Conservation (phyloP, 2,329 filamentous ascomycete genomes). For the Alternaria burnsii region DNA sequence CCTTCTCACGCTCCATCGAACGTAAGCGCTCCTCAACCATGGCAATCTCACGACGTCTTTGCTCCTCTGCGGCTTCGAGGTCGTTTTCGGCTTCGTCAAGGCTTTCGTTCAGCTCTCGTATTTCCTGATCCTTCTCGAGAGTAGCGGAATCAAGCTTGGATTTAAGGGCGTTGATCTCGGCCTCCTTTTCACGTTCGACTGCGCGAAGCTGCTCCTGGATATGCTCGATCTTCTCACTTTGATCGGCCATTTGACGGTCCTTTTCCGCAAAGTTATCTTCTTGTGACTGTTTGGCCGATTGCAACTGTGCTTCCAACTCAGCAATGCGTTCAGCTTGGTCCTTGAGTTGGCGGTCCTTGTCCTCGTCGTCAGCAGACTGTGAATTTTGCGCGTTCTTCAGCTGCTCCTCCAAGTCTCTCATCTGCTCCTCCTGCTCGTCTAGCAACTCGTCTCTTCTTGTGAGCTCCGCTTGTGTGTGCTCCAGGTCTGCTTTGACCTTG, state of each 20-base stretch:
- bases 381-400: constrained; percentile 42
- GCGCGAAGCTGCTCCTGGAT: constrained; percentile 42
- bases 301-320: constrained; percentile 39
- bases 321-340: constrained; percentile 43
- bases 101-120: constrained; percentile 59
- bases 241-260: constrained; percentile 42
- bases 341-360: constrained; percentile 41
- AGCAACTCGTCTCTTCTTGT: constrained; percentile 44
- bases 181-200: constrained; percentile 48
- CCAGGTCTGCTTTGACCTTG: constrained; percentile 47
- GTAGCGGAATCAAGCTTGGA: constrained; percentile 52
- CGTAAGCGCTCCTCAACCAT: constrained; percentile 44
- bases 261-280: constrained; percentile 37
- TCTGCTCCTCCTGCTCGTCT: constrained; percentile 50
- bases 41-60: constrained; percentile 43
- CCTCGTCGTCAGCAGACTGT: constrained; percentile 38
- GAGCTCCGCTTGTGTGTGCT: constrained; percentile 47
- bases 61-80: constrained; percentile 33
- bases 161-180: constrained; percentile 54
- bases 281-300: constrained; percentile 34
- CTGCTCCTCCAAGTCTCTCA: constrained; percentile 46
- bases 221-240: constrained; percentile 45
- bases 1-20: constrained; percentile 47
- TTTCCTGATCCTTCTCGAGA: constrained; percentile 53
- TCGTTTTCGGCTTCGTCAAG: constrained; percentile 48